Evolutionary conservation across 2,329 filamentous ascomycete species (phyloP), one percentile per base, ranked within the genome.

Genomic region (Botryotinia calthae): DNA sequence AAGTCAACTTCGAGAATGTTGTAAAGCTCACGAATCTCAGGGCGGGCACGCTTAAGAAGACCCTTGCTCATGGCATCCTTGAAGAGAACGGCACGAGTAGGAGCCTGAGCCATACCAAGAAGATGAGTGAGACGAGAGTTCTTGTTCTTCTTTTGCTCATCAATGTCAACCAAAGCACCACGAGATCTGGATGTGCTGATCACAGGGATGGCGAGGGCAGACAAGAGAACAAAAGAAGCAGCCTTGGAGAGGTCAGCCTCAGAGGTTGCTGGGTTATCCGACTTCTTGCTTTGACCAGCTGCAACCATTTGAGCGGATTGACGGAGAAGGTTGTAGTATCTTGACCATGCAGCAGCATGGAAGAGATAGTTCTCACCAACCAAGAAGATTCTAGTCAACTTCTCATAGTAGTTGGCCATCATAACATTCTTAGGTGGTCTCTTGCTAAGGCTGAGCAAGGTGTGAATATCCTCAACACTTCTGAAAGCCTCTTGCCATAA

Each of bases 391-490:
- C 95, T 91, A 58, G 96, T 98, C 73, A 99, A 90, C 86, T 98
- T 98, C 88, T 99, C 96, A 84, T 98, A 99, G 88, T 99, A 99
- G 87, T 98, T 99, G 85, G 96, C 96, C 96, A 99, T 99, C 96
- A 99, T 98, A 82, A 98, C 88, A 82, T 98, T 98, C 91, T 98
- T 98, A 71, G 96, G 92, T 56, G 95, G 95, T 72, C 96, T 93
- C 89, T 98, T 98, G 91, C 95, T 98, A 79, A 98, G 88, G 86
- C 92, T 98, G 78, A 99, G 90, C 72, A 99, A 89, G 69, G 95
- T 98, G 86, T 99, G 96, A 78, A 98, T 98, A 82, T 99, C 96
- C 85, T 99, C 96, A 67, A 99, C 95, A 81, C 94, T 98, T 83
- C 96, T 93, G 92, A 99, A 99, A 76, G 96, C 96, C 86, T 99